phyloP scores from a whole-genome alignment of 2,329 filamentous ascomycete genomes.

The Ambrosiella cleistominuta region DNA sequence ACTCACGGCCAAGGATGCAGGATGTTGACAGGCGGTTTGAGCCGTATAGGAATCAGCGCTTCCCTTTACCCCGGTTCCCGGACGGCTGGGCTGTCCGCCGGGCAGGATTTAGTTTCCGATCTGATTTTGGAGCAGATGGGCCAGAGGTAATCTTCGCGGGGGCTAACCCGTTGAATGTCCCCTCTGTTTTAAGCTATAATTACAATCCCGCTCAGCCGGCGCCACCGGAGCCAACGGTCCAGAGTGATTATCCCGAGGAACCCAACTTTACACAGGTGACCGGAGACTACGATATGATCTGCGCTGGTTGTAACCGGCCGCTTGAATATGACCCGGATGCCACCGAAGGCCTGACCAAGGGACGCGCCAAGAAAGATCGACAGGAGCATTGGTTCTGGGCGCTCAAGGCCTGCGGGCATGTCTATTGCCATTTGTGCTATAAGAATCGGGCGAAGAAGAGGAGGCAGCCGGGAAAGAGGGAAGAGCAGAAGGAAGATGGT shows the following conservation, averaged over 20 bases:
- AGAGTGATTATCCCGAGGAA: conserved; percentile 42
- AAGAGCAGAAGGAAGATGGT: not conserved
- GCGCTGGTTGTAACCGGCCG: conserved; percentile 74
- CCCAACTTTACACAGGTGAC: conserved; percentile 59
- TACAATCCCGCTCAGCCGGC: too few relatives aligned
- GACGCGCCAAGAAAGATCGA: conserved; percentile 27
- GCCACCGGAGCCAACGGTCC: too few relatives aligned
- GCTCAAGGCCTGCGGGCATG: conserved; percentile 79
- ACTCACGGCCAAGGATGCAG: too few relatives aligned
- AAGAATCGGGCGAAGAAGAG: conserved; percentile 31
- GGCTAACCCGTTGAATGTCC: too few relatives aligned
- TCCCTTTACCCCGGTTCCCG: too few relatives aligned
- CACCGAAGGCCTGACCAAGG: conserved; percentile 17
- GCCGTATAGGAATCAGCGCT: too few relatives aligned
- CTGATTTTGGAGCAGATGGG: too few relatives aligned
- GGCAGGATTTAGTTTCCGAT: too few relatives aligned
- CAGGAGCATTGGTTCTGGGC: conserved; percentile 83
- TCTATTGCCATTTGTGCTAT: conserved; percentile 48
- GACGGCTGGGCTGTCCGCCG: too few relatives aligned
- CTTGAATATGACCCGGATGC: conserved; percentile 49
- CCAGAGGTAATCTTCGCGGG: too few relatives aligned
- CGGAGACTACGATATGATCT: conserved; percentile 58
- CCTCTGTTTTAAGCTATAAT: too few relatives aligned
- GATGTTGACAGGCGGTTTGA: too few relatives aligned
- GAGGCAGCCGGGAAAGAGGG: not conserved